Base-by-base conservation (phyloP, 345 rosid genomes). In the Eutrema japonicum region DNA sequence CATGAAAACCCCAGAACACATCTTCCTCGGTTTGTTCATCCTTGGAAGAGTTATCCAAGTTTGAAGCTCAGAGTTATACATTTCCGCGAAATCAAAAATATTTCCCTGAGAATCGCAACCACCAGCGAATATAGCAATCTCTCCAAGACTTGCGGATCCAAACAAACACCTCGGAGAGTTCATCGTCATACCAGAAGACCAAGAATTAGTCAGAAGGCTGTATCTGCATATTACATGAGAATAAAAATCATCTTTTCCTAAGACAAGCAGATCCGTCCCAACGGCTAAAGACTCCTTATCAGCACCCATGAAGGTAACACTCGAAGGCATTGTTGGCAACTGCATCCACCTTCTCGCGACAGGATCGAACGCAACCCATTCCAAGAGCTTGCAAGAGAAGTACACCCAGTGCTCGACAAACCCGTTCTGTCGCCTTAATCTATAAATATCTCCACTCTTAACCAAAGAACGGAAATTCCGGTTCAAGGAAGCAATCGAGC, bases 361-460 rank as follows among this genome's bases (percentile, higher is more conserved):
- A 3, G 98, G 98, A 82, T 93, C 98, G 52, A 85, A 93, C 2
- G 96, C 98, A 73, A 87, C 92, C 98, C 96, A 93, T 51, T 93
- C 96, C 73, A 87, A 82, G 59, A 90, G 79, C 70, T 85, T 79
- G 77, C 98, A 90, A 10, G 98, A 90, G 56, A 93, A 93, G 61
- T 93, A 93, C 43, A 93, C 90, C 98, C 98, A 93, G 67, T 93
- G 91, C 51, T 93, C 98, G 3, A 88, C 71, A 56, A 88, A 82
- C 14, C 83, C 86, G 22, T 75, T 74, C 47, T 73, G 78, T 79
- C 84, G 54, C 78, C 98, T 84, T 71, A 85, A 68, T 76, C 60
- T 84, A 38, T 93, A 93, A 60, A 93, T 78, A 70, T 88, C 96
- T 6, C 98, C 96, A 5, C 82, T 82, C 79, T 88, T 76, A 29